Percentiles rank a stretch among this genome's conserved stretches.
Evolutionary conservation across 495 filamentous ascomycete genomes (phyloP).

Genomic region (Podospora sp.): DNA sequence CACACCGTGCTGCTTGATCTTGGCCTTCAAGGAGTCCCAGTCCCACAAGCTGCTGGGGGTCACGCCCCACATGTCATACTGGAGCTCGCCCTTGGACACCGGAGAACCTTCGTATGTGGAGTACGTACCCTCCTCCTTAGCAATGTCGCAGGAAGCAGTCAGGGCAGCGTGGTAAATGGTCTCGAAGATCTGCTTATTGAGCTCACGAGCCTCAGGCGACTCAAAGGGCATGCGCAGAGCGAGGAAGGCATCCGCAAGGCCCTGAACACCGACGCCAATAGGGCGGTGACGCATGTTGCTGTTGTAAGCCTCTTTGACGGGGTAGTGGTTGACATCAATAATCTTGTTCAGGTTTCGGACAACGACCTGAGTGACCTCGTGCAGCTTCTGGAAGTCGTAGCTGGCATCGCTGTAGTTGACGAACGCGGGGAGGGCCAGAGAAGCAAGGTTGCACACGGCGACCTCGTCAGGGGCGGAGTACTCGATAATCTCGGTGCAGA

Average conservation of each 20-base stretch:
- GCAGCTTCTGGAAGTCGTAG: constrained; percentile 94
- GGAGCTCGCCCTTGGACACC: constrained; percentile 91
- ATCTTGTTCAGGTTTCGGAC: constrained; percentile 95
- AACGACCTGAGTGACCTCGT: constrained; percentile 87
- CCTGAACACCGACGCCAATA: constrained; percentile 94
- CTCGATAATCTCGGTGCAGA: constrained; percentile 98
- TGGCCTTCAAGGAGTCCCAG: constrained; percentile 84
- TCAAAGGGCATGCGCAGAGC: constrained; percentile 96
- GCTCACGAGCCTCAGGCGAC: constrained; percentile 84
- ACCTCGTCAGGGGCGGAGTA: constrained; percentile 97
- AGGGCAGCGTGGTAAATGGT: constrained; percentile 97
- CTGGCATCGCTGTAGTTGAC: constrained; percentile 78
- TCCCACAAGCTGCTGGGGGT: constrained; percentile 95
- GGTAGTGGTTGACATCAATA: constrained; percentile 97
- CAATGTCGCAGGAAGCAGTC: constrained; percentile 83
- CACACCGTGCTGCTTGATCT: constrained; percentile 88
- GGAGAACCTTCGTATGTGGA: constrained; percentile 90
- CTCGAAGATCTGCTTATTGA: constrained; percentile 99
- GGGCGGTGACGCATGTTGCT: constrained; percentile 96
- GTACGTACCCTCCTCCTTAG: constrained; percentile 81
- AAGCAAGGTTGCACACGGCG: constrained; percentile 97
- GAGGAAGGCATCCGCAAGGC: constrained; percentile 98
- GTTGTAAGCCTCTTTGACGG: constrained; percentile 85
- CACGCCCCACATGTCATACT: constrained; percentile 98
- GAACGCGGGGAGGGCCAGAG: constrained; percentile 84